phyloP scores from a whole-genome alignment of 768 basidiomycete species.

The Infundibulicybe gibba region DNA sequence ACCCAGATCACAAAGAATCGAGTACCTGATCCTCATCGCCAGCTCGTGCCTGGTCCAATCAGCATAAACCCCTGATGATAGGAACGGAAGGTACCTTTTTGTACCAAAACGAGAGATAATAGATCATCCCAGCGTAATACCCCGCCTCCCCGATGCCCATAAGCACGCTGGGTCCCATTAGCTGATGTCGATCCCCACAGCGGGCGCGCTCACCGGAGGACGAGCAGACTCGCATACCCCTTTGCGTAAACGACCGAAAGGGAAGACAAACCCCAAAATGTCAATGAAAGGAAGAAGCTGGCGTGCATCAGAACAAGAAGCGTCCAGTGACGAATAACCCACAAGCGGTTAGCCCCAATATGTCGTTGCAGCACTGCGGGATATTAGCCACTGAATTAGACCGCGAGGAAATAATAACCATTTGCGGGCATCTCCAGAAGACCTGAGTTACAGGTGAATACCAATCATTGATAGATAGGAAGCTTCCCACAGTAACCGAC shows the following conservation, averaged over 20 bases:
- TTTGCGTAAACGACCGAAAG: constrained; percentile 53
- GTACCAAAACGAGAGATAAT: constrained; percentile 61
- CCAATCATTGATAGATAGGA: no score
- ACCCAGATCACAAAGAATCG: background rate
- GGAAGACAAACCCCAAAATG: constrained; percentile 50
- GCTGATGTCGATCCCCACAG: background rate
- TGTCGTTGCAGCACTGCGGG: constrained; percentile 46
- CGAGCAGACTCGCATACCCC: constrained; percentile 45
- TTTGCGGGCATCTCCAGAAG: constrained; percentile 58
- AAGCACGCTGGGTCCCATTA: constrained; percentile 32
- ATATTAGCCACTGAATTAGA: no score
- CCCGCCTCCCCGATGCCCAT: constrained; percentile 61
- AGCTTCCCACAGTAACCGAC: constrained; percentile 47
- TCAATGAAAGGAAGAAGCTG: constrained; percentile 53
- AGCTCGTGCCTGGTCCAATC: constrained; percentile 37
- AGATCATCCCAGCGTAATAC: constrained; percentile 59
- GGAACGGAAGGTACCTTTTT: constrained; percentile 22
- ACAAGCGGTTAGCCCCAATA: constrained; percentile 60
- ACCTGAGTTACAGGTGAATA: constrained; percentile 21
- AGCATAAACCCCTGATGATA: background rate
- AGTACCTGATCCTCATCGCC: constrained; percentile 44
- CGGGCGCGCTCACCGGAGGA: constrained; percentile 32
- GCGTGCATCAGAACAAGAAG: no score
- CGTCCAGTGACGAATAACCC: constrained; percentile 5
- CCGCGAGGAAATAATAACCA: constrained; percentile 18